Base-by-base conservation (phyloP, 2,329 filamentous ascomycete species). In the Cercospora nicotianae region DNA sequence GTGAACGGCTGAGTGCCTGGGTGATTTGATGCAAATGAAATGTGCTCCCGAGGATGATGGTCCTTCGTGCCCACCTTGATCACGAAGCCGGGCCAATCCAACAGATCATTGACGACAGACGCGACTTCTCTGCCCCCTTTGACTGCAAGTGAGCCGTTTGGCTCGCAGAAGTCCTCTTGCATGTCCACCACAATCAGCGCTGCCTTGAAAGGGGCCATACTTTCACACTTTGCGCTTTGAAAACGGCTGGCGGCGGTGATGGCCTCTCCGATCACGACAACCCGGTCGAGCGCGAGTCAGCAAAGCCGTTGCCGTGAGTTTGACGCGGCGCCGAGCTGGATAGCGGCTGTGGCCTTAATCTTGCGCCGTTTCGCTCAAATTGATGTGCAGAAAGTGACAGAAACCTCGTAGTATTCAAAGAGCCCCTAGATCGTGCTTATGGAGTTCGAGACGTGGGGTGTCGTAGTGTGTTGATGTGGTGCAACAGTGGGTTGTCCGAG, bases 121-220 rank as follows among this genome's bases (percentile, higher is more conserved):
- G 90, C 86, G 68, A 96, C 89, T 70, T 86, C 81, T 71, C 92
- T 90, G 72, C 90, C 95, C 60, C 85, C 82, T 64, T 87, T 77
- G n/a, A 98, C 92, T 33, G 93, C 90, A 61, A 99, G 89, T n/a
- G 92, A 85, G 70, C 94, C 95, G 70, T 90, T 86, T 12, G 94
- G 93, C 67, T 92, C 91, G 79, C 93, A 96, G 79, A 97, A 98
- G 82, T 98, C 94, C 79, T 97, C 91, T 80, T 98, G 95, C 67
- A 73, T 74, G 66, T 70, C 72, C 48, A 73, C 65, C 45, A 73
- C 68, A 10, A 69, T 53, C 26, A 73, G 66, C 6, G 67, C 69
- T 10, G 69, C 60, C 45, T n/a, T 58, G 51, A 63, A 39, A 61
- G 55, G 30, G 30, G 55, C 55, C 55, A 59, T 59, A 26, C 18